Evolutionary conservation across 305 asterid genomes (phyloP), one percentile per base, ranked within the genome.

Genomic region (Solanum chacoense): DNA sequence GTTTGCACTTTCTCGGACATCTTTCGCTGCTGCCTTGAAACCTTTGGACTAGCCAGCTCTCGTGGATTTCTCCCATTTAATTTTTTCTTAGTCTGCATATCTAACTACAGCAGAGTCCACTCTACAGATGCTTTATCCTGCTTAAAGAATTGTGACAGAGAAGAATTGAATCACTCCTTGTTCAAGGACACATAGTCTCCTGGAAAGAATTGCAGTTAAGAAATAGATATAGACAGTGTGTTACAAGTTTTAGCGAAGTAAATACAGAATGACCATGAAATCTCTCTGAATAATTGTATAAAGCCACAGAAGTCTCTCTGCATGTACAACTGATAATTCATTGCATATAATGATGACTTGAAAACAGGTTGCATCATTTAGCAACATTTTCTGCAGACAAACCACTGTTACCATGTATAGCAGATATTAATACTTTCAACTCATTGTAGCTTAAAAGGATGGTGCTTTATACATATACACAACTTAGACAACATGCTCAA

Each of bases 21-120:
- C 91, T 94, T 96, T 93, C 92, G 95, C 84, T 93, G 96, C 69
- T 92, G 95, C 88, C 95, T 95, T 73, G 96, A 88, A 90, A 92
- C 94, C 93, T 92, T 94, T 20, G 97, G 94, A 92, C 94, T 92
- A 88, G 93, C 93, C 79, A 93, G 87, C 92, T 94, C 98, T 90
- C 91, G 92, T 84, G 95, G 90, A 90, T 89, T 90, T 89, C 91
- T 94, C 84, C 92, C 98, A 78, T 90, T 88, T 92, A 89, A 90
- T 89, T 92, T 95, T 90, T 93, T 95, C 95, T 89, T 95, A 80
- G 95, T 95, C 91, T 91, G 99, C 99, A 97, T 97, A 88, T 88
- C 91, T 84, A 92, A 88, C 90, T 50, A 50, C 42, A 29, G 29
- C 18, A 81, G 86, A 42, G 86, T 81, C 38, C 38, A 81, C 71